Base-by-base conservation (phyloP, 148 eudicot species). In the Cornus suecica region DNA sequence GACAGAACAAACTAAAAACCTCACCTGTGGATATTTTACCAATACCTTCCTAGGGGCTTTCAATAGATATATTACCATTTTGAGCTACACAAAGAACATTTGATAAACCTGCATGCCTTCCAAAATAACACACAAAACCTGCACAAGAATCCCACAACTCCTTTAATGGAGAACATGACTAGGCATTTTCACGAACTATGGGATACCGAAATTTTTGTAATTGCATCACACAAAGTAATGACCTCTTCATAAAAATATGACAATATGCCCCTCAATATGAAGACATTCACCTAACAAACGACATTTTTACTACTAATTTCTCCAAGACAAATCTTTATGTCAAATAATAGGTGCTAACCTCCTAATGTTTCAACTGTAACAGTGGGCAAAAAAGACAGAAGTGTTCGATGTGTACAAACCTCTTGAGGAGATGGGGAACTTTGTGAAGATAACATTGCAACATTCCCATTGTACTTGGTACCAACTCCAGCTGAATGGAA, bases 391-490 rank as follows among this genome's bases (percentile, higher is more conserved):
- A 24, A 18, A 37, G 41, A 73, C 29, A 8, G 1, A 64, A 73
- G 69, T 65, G 60, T 52, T 25, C 15, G 34, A 65, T 31, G 22
- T 30, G 52, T 58, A n/a, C 91, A 81, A 79, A 93, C 98, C 98
- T 93, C 98, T 72, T 77, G 84, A 32, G 81, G 73, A 56, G 94
- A 79, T 80, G 77, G 90, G 34, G 89, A 85, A 75, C 85, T 73
- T 75, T 89, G 95, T 41, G 90, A 74, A 68, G 98, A 78, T 48
- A 86, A 77, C 69, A 81, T 70, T 48, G 88, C 81, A 77, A 77
- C 84, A 82, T 83, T 84, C 63, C 90, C 94, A 83, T 65, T 79
- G 74, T 83, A 82, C 80, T 90, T 91, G 54, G 86, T 73, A 63
- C 90, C 70, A 78, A 83, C 83, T 74, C 88, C 92, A 80, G 87